Base-by-base conservation (phyloP, 148 eudicot genomes). In the Nepenthes mirabilis region DNA sequence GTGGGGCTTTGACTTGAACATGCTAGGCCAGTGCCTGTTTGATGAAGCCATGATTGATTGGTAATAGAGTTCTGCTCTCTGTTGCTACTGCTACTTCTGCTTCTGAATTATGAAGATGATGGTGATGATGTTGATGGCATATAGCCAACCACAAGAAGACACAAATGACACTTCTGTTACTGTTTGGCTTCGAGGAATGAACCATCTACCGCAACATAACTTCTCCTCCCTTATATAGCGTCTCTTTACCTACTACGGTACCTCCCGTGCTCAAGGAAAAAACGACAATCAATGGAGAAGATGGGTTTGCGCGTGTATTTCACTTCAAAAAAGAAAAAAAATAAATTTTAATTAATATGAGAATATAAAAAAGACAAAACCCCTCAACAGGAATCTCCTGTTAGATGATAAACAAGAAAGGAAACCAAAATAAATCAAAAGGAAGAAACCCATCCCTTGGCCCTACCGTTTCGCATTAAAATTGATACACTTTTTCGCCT, bases 11-110 rank as follows among this genome's bases (percentile, higher is more conserved):
- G 98, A 91, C 66, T 85, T 91, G 77, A 91, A 91, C 88, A 91
- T 80, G 65, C 98, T 91, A 37, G 98, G 96, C 98, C 98, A 91
- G 77, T 91, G 94, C 58, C 86, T 75, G 66, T 91, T 91, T 65
- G 98, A 91, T 56, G 96, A 88, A 59, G 76, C 94, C 98, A 91
- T 89, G 23, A 23, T 23, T 40, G 45, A 40, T 40, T 4, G 45
- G 8, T 40, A 23, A 23, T 8, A 8, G 45, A 8, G 45, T 40
- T 40, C 45, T 23, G 23, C 23, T 40, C 45, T 40, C 45, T 40
- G 45, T 40, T 40, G 45, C 45, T 40, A 8, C 45, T 14, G 33
- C 34, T 23, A 23, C 23, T 23, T 23, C 23, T 23, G 23, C 23
- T 23, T 23, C 23, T 23, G 23, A 23, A 23, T 23, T 23, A 23